These are phyloP conservation scores for Dipodascopsis tothii DNA, from an alignment of 805 yeast genomes.

Conservation along the genomic window DNA sequence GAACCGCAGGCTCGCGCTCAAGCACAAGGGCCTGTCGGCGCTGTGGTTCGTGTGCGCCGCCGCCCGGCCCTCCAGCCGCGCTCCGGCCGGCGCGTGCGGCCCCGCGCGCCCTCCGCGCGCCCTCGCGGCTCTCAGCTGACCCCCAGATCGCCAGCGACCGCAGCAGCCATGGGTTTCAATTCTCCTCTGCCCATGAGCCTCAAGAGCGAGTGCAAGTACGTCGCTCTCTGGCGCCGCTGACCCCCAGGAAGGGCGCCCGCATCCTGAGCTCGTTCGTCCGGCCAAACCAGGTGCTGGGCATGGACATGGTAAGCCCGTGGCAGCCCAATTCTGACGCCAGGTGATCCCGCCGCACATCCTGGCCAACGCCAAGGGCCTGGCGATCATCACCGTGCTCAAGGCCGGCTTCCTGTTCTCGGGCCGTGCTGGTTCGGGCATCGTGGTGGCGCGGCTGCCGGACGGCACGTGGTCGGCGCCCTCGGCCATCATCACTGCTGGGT, in stretches of 20 bases:
- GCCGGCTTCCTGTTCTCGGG: slow-evolving; percentile 96
- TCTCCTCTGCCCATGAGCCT: slow-evolving; percentile 92
- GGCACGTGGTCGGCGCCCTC: slow-evolving; percentile 97
- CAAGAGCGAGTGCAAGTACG: slow-evolving; percentile 76
- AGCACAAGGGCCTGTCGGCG: no score
- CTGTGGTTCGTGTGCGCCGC: no score
- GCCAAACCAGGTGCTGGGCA: slow-evolving; percentile 88
- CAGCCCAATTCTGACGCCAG: slow-evolving; percentile 7
- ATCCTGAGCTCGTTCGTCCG: slow-evolving; percentile 81
- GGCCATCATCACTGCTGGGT: slow-evolving; percentile 81
- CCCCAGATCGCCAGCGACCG: no score
- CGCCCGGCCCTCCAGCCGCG: no score
- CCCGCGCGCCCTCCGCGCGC: no score
- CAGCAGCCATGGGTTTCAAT: slow-evolving; percentile 69
- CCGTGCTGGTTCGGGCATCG: slow-evolving; percentile 94
- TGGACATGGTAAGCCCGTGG: slow-evolving; percentile 42
- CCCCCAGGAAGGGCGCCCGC: slow-evolving; percentile 77
- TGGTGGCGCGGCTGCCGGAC: slow-evolving; percentile 88
- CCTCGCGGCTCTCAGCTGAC: no score
- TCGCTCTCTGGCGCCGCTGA: slow-evolving; percentile 23
- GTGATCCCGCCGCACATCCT: slow-evolving; percentile 85
- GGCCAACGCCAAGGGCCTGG: slow-evolving; percentile 86
- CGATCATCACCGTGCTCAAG: slow-evolving; percentile 84
- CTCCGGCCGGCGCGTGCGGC: no score
- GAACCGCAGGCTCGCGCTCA: no score